Conservation (phyloP, 23 red algal genomes). For the Gracilaria domingensis region DNA sequence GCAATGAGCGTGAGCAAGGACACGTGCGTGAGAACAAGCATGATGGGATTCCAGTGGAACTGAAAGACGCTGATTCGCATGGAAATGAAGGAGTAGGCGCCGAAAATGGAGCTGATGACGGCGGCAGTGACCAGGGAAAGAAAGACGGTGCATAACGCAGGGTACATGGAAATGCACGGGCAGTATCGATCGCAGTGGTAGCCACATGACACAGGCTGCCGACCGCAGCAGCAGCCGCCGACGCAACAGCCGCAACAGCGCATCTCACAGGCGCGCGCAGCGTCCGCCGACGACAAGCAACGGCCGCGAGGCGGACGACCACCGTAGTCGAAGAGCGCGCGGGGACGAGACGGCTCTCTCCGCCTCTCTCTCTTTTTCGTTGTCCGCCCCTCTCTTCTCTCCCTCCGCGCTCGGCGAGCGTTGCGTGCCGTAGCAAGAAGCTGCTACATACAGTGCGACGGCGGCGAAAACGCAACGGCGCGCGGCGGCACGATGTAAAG, state of each 20-base stretch:
- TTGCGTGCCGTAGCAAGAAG: background rate
- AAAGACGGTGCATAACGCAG: constrained; percentile 63
- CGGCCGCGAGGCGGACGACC: too few species aligned
- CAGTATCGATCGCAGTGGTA: constrained; percentile 53
- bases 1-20: constrained; percentile 40
- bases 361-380: too few species aligned
- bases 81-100: constrained; percentile 66
- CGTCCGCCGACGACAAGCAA: background rate
- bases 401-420: too few species aligned
- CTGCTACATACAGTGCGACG: background rate
- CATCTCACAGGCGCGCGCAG: background rate
- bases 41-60: constrained; percentile 42
- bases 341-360: background rate
- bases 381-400: too few species aligned
- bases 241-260: constrained; percentile 5
- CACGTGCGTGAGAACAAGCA: constrained; percentile 42
- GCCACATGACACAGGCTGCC: constrained; percentile 13
- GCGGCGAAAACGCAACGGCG: background rate
- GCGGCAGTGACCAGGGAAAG: constrained; percentile 42
- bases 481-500: too few species aligned
- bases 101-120: constrained; percentile 41
- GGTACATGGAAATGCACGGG: constrained; percentile 73
- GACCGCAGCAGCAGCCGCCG: background rate
- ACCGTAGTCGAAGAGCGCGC: too few species aligned
- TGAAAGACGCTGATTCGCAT: constrained; percentile 51